phyloP scores from a whole-genome alignment of 176 grass and related monocot genomes.

The Saccharum spontaneum region DNA sequence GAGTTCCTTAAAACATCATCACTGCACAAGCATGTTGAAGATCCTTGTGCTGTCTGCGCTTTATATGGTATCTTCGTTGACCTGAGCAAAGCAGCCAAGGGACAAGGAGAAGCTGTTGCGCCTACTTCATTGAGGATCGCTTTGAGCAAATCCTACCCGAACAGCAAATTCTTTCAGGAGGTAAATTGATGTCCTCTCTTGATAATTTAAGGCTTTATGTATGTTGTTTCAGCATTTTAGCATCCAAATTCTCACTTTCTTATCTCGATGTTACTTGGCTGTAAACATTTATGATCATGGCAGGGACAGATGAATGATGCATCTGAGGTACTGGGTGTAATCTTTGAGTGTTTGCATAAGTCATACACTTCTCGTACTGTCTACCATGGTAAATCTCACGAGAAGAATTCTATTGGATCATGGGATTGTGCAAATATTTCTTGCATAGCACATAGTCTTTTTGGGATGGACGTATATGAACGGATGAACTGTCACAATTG shows the following conservation, averaged over 20 bases:
- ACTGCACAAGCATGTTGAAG: slow-evolving; percentile 73
- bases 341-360: slow-evolving; percentile 94
- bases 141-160: slow-evolving; percentile 96
- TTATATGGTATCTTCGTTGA: slow-evolving; percentile 84
- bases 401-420: slow-evolving; percentile 57
- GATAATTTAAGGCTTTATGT: slow-evolving; percentile 7
- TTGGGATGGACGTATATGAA: slow-evolving; percentile 93
- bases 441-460: slow-evolving; percentile 84
- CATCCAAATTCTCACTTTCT: background rate
- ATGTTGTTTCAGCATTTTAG: slow-evolving; percentile 27
- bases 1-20: slow-evolving; percentile 82
- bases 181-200: slow-evolving; percentile 41
- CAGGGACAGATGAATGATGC: slow-evolving; percentile 99
- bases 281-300: slow-evolving; percentile 11
- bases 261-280: background rate
- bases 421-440: slow-evolving; percentile 89
- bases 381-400: slow-evolving; percentile 46
- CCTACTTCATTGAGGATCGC: slow-evolving; percentile 89
- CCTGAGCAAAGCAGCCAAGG: slow-evolving; percentile 75
- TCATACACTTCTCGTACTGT: slow-evolving; percentile 60
- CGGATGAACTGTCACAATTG: slow-evolving; percentile 88
- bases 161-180: slow-evolving; percentile 99
- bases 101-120: slow-evolving; percentile 71
- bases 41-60: slow-evolving; percentile 97
- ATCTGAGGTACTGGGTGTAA: slow-evolving; percentile 90